Evolutionary conservation across 1,284 basidiomycete genomes (phyloP), one percentile per base, ranked within the genome.

Genomic region (Afroboletus lepidellus): DNA sequence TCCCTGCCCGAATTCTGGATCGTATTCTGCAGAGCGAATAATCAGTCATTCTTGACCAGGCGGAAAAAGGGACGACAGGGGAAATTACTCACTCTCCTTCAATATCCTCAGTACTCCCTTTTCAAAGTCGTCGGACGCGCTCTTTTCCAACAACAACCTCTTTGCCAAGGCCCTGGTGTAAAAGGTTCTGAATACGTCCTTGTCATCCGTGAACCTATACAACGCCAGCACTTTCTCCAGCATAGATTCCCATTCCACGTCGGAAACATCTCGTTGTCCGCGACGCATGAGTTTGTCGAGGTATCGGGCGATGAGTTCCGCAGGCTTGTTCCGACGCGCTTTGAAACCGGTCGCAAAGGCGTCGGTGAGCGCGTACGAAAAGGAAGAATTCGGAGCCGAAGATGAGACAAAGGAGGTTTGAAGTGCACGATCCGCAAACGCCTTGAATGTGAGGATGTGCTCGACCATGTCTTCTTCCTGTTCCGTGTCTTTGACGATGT

Each of bases 111-210:
- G 77, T 79, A 98, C 90, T 36, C 79, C 81, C 61, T 86, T 84
- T 75, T 99, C 96, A 62, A 94, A 88, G 66, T 98, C 95, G 60
- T 94, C 86, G 8, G 87, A 92, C 0, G 96, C 95, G 48, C 88
- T 93, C 65, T 87, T 87, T 61, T 86, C 85, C 18, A 98, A 76
- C 34, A 99, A 74, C 50, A 99, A 69, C 34, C 96, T 82, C 74
- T 93, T 97, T 18, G 95, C 92, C 48, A 99, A 75, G 43, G 87
- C 84, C 9, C 91, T 84, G 65, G 92, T 90, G 72, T 98, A 99
- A 73, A 97, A 98, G 29, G 90, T 90, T 62, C 95, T 86, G 72
- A 98, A 98, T 18, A 94, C 91, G 63, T 96, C 93, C 69, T 92
- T 93, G 68, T 94, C 92, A 50, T 90, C 84, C 3, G 93, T 94